These are phyloP conservation scores for Phalaenopsis hybrid DNA, from an alignment of 116 monocot genomes.

Conservation along the genomic window DNA sequence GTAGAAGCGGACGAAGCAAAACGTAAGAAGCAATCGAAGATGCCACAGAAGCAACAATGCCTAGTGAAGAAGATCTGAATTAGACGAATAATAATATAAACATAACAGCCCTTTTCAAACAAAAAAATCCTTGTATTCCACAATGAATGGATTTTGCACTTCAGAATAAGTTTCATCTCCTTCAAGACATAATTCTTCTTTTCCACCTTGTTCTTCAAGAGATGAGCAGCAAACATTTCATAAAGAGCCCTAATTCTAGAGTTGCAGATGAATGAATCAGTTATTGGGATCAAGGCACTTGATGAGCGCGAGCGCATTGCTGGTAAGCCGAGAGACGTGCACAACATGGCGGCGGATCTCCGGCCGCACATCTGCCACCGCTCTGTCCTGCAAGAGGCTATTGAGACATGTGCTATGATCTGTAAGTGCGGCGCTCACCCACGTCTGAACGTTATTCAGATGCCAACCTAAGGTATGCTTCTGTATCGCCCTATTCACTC, in stretches of 20 bases:
- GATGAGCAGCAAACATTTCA: too few relatives aligned
- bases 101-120: too few relatives aligned
- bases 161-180: too few relatives aligned
- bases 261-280: not conserved
- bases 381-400: slow-evolving; percentile 11
- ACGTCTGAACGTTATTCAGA: slow-evolving; percentile 25
- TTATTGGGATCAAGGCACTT: slow-evolving; percentile 12
- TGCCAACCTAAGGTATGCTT: slow-evolving; percentile 31
- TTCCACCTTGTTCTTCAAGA: too few relatives aligned
- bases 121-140: too few relatives aligned
- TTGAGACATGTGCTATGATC: slow-evolving; percentile 22
- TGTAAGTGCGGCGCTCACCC: slow-evolving; percentile 22
- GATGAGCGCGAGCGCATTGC: slow-evolving; percentile 23
- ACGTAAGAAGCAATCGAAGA: too few relatives aligned
- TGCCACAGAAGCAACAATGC: too few relatives aligned
- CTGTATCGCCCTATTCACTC: slow-evolving; percentile 21
- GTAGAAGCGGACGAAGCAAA: too few relatives aligned
- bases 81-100: too few relatives aligned
- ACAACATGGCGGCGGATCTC: slow-evolving; percentile 6
- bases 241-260: not conserved
- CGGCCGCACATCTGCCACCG: not conserved
- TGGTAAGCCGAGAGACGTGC: slow-evolving; percentile 8
- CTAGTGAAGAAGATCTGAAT: too few relatives aligned
- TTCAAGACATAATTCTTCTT: too few relatives aligned
- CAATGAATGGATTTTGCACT: too few relatives aligned